These are phyloP conservation scores for Coniochaeta sp. DNA, from an alignment of 2,329 filamentous ascomycete genomes.

Conservation along the genomic window DNA sequence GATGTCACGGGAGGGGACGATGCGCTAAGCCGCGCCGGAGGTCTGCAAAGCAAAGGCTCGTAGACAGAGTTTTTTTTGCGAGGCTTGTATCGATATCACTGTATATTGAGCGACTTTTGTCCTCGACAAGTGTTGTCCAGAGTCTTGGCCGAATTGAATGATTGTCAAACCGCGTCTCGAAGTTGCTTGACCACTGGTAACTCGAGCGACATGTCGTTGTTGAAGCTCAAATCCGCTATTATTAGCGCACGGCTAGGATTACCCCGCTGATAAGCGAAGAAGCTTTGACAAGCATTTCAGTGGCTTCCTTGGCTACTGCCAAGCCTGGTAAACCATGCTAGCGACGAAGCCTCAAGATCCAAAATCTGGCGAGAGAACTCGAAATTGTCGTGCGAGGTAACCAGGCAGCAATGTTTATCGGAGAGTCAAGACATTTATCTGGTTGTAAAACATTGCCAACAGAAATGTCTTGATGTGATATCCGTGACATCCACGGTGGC, in stretches of 20 bases:
- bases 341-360: background rate
- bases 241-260: background rate
- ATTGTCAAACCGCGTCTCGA: background rate
- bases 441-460: background rate
- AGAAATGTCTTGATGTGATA: background rate
- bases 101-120: no score
- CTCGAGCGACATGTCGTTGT: background rate
- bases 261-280: background rate
- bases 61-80: no score
- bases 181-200: background rate
- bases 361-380: background rate
- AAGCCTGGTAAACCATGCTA: no score
- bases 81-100: no score
- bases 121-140: no score
- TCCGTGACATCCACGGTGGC: background rate
- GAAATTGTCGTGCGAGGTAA: background rate
- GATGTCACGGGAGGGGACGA: no score
- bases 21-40: no score
- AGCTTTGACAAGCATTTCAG: background rate
- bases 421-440: background rate
- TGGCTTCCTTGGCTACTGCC: background rate
- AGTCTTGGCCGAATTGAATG: no score
- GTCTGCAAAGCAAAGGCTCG: no score
- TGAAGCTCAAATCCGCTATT: background rate
- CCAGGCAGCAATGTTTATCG: background rate